phyloP scores from a whole-genome alignment of 1,139 yeast genomes.

The Zygosaccharomyces sapae region DNA sequence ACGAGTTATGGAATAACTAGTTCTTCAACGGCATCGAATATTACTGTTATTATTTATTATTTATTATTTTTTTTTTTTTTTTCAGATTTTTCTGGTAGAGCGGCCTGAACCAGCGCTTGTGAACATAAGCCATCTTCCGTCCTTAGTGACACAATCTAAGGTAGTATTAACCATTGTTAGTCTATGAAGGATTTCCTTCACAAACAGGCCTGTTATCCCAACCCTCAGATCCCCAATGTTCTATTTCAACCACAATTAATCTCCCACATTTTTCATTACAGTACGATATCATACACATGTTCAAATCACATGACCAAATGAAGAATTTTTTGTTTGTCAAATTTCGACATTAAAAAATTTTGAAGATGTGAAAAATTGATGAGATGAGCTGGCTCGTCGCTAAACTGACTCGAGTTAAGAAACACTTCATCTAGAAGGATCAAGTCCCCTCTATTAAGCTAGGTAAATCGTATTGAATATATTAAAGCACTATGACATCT shows the following conservation, averaged over 20 bases:
- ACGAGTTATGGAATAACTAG: neutral
- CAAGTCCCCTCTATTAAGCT: neutral
- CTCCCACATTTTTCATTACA: neutral
- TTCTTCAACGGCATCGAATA: neutral
- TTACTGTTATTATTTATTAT: neutral
- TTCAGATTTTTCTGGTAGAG: neutral
- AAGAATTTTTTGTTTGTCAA: neutral
- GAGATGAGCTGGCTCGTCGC: conserved; percentile 6
- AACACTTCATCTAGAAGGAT: neutral
- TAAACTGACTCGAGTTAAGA: neutral
- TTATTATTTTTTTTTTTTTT: neutral
- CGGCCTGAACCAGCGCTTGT: neutral
- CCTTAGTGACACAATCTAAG: neutral
- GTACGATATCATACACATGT: no score
- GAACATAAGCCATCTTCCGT: neutral
- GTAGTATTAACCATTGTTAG: neutral
- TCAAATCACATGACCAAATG: neutral
- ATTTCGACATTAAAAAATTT: conserved; percentile 4
- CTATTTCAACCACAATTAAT: neutral
- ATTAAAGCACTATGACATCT: conserved; percentile 50
- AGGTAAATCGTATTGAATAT: neutral
- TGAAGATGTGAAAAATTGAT: conserved; percentile 2
- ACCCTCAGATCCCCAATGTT: no score
- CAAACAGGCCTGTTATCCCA: neutral
- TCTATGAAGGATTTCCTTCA: neutral